Base-by-base conservation (phyloP, 1,284 basidiomycete species). In the Leccinum subrobustum region DNA sequence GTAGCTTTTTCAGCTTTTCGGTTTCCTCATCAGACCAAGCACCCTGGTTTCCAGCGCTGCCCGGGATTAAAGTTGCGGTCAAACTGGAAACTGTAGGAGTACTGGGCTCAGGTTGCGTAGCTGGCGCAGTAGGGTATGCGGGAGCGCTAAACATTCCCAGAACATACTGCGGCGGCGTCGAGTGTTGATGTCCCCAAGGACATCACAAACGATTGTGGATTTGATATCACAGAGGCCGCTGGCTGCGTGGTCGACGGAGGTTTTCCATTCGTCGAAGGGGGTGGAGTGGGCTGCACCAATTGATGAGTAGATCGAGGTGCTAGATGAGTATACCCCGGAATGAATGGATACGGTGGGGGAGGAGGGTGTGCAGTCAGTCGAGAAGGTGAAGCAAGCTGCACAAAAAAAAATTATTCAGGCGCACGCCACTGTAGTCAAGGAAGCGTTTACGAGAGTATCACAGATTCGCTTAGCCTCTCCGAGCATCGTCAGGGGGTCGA, bases 11-110 rank as follows among this genome's bases (percentile, higher is more conserved):
- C 62, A 92, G 69, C 50, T 82, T 79, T 62, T 89, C 87, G 0
- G 82, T 83, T 68, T 92, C 90, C 61, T 89, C 88, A 6, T 89
- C 86, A 2, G 87, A 84, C 90, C 90, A 92, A 9, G 87, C 80
- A 0, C 89, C 89, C 60, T 87, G 86, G 57, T 84, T 85, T 20
- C 82, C 81, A 12, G 78, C 79, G 50, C 73, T 77, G 29, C 76
- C 77, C 1, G 77, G 76, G 8, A 67, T 58, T 2, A 61, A 57
- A 14, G 57, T 64, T 0, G 48, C 42, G 6, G 67, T 58, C 12
- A 60, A 63, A 57, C 62, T 74, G 31, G 69, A 61, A 61, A 65
- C 54, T 25, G 70, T 63, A 23, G 74, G 64, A 18, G 69, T 65
- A 23, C 75, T 63, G 8, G 73, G 69, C 20, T 70, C 64, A 33